Evolutionary conservation across 441 rosid genomes (phyloP), one percentile per base, ranked within the genome.

Genomic region (Capsella rubella): DNA sequence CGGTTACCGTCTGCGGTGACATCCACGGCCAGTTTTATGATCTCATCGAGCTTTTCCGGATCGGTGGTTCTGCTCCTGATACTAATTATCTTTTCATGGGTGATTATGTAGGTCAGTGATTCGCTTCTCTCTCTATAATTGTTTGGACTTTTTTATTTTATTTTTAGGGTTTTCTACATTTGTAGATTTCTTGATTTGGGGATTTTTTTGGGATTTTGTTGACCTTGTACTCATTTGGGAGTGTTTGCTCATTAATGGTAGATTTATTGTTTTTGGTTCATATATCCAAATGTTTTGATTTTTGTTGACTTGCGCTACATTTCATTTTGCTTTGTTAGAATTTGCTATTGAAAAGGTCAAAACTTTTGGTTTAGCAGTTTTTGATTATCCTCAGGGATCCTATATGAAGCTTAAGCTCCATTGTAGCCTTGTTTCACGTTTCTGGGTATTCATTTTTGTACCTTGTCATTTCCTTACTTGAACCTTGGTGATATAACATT

Each of bases 51-150:
- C 93, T 93, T 68, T 93, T 93, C 56, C 89, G 94, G 50, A 93
- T 93, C 67, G 97, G 97, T 21, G 98, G 98, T 60, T 84, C 84
- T 61, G 78, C 89, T 14, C 97, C 96, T 4, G 97, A 93, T 57
- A 93, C 97, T 51, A 93, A 91, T 71, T 91, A 93, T 73, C 93
- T 93, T 62, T 93, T 90, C 79, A 93, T 93, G 98, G 98, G 98
- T 51, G 98, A 93, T 67, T 93, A 93, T 54, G 98, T 93, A 15
- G 97, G 96, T 91, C 5, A 46, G 51, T 64, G 3, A 29, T 0
- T 34, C 37, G 18, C 18, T 16, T 6, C 57, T 84, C 32, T 53
- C 45, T 84, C 34, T 43, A 39, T 70, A 27, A 4, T 37, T 49
- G 27, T 49, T 52, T 27, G 12, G 15, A 1, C n/a, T 16, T 16